Conservation (phyloP, 2,329 filamentous ascomycete genomes). For the Pseudogymnoascus sp. region DNA sequence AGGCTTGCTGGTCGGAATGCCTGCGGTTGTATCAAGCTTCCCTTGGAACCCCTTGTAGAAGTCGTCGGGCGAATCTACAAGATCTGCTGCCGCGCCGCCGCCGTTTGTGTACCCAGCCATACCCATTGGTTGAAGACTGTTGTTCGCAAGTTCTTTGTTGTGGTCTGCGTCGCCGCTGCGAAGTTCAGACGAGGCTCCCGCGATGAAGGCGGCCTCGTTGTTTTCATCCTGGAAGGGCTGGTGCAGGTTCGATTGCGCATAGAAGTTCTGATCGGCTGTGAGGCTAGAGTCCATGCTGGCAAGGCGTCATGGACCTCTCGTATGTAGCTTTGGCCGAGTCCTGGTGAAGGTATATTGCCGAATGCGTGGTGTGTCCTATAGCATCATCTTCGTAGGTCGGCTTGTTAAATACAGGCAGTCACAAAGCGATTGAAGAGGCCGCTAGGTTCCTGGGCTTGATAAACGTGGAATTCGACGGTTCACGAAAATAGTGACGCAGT, state of each 20-base stretch:
- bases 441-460: not conserved
- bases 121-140: not conserved
- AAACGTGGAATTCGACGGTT: not conserved
- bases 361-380: not conserved
- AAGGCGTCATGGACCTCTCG: constrained; percentile 3
- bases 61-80: constrained; percentile 35
- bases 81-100: not conserved
- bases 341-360: constrained; percentile 5
- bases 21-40: constrained; percentile 20
- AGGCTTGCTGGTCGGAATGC: not conserved
- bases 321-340: constrained; percentile 4
- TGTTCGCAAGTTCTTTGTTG: not conserved
- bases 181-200: not conserved
- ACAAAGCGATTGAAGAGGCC: not conserved
- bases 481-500: not conserved
- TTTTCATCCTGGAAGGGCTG: not conserved
- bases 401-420: not conserved
- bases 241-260: constrained; percentile 15
- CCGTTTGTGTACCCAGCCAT: not conserved
- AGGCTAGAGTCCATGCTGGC: constrained; percentile 28
- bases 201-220: not conserved
- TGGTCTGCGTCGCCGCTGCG: not conserved
- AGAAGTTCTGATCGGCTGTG: constrained; percentile 30
- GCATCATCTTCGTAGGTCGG: not conserved
- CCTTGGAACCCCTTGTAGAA: constrained; percentile 43